Evolutionary conservation across 1,139 yeast species (phyloP), one percentile per base, ranked within the genome.

Genomic region (Magnusiomyces magnusii): DNA sequence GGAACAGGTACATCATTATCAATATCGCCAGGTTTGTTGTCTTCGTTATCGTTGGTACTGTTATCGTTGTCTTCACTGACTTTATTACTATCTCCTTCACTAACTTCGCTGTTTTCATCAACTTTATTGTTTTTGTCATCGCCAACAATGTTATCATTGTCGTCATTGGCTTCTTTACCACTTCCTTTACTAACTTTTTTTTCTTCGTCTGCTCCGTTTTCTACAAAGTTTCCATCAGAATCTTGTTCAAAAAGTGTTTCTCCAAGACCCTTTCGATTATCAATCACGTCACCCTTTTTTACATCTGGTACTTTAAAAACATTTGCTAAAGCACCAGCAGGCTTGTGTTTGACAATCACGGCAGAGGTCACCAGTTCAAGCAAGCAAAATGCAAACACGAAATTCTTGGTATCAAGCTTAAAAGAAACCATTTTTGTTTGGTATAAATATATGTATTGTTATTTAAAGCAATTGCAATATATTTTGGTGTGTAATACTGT

Each of bases 1-100:
- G 92, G 91, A 19, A 68, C 52, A 3, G 55, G 36, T 3, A 1
- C 13, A 13, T 31, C 13, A 13, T 31, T 13, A 13, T 31, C 15
- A 41, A 23, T 2, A 15, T 7, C 28, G 24, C n/a, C n/a, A n/a
- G 55, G 36, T 3, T 5, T 17, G 36, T 31, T 31, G 36, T 31
- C 36, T 7, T 31, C 15, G 53, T 27, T 2, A 15, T 7, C 28
- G 24, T 19, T 17, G 24, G 10, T 44, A 17, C 10, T 44, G 3
- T 7, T 7, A 31, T 13, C 36, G 13, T 31, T 13, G 13, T 31
- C 36, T 31, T 31, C 36, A 13, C 13, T 31, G 36, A 31, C 7
- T 31, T 13, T 31, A 13, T 31, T 31, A 9, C 13, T n/a, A n/a
- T n/a, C n/a, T n/a, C n/a, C n/a, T n/a, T n/a, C n/a, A n/a, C n/a